Conservation (phyloP, 1,284 basidiomycete genomes). For the Ustilago trichophora region DNA sequence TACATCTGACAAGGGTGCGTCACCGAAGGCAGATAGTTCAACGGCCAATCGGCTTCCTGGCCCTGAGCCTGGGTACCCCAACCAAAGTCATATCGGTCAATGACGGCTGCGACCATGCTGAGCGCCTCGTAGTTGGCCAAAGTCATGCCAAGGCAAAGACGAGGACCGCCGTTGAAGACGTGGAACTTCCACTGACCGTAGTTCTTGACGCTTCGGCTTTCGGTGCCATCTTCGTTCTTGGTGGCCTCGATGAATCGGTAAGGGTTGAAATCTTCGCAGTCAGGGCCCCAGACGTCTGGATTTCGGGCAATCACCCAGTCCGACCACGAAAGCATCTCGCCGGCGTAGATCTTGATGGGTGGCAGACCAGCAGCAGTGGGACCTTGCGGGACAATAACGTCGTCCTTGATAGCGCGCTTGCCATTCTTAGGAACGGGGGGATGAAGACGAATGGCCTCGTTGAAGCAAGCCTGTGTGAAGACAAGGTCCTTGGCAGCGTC, state of each 20-base stretch:
- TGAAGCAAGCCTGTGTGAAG: constrained; percentile 54
- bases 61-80: constrained; percentile 51
- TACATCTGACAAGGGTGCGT: constrained; percentile 55
- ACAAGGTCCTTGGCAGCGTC: constrained; percentile 50
- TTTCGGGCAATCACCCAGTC: constrained; percentile 60
- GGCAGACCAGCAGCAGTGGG: constrained; percentile 47
- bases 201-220: constrained; percentile 25
- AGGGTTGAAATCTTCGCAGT: constrained; percentile 51
- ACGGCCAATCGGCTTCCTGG: constrained; percentile 51
- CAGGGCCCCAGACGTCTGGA: constrained; percentile 55
- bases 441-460: constrained; percentile 53
- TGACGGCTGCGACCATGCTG: constrained; percentile 29
- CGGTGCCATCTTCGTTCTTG: constrained; percentile 22
- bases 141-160: constrained; percentile 58
- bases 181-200: constrained; percentile 57
- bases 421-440: constrained; percentile 58
- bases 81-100: constrained; percentile 43
- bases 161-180: constrained; percentile 55
- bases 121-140: constrained; percentile 56
- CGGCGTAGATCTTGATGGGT: constrained; percentile 48
- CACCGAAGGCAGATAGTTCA: constrained; percentile 43
- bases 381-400: constrained; percentile 49
- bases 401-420: constrained; percentile 53
- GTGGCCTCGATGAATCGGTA: constrained; percentile 47
- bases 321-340: constrained; percentile 51